Evolutionary conservation across 78 protist genomes (phyloP).

Genomic region (Guillardia theta): DNA sequence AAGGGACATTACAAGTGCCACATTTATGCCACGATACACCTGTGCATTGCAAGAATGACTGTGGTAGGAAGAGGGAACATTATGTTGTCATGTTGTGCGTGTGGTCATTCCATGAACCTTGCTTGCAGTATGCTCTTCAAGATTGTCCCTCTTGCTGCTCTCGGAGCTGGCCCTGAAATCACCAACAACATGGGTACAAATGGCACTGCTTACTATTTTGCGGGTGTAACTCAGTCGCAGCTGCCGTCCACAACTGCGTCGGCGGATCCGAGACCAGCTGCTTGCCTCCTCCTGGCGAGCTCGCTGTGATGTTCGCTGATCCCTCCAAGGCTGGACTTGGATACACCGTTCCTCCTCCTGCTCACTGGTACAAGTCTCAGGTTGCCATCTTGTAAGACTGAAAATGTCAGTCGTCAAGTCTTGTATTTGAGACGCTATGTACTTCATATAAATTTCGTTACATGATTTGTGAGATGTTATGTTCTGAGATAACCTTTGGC

Average conservation of each 20-base stretch:
- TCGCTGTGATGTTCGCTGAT: background rate
- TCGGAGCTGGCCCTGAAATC: slow-evolving; percentile 24
- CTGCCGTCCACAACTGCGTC: slow-evolving; percentile 20
- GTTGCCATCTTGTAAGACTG: background rate
- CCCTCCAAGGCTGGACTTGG: background rate
- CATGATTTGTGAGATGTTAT: too few relatives aligned
- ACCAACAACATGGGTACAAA: slow-evolving; percentile 11
- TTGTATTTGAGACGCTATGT: too few relatives aligned
- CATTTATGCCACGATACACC: too few relatives aligned
- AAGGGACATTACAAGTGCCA: too few relatives aligned
- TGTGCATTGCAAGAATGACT: too few relatives aligned
- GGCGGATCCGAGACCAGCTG: slow-evolving; percentile 5
- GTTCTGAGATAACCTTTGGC: too few relatives aligned
- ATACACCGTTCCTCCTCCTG: background rate
- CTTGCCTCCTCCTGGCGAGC: background rate
- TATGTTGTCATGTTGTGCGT: too few relatives aligned
- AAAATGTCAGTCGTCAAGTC: too few relatives aligned
- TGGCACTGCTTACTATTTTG: too few relatives aligned
- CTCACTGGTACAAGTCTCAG: background rate
- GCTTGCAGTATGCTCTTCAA: slow-evolving; percentile 5
- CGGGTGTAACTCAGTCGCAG: background rate
- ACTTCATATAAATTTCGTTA: too few relatives aligned
- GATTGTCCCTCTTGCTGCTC: background rate
- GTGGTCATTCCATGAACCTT: too few relatives aligned
- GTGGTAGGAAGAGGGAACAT: too few relatives aligned